phyloP scores from a whole-genome alignment of 2,329 filamentous ascomycete genomes.

The Sporothrix dimorphospora region DNA sequence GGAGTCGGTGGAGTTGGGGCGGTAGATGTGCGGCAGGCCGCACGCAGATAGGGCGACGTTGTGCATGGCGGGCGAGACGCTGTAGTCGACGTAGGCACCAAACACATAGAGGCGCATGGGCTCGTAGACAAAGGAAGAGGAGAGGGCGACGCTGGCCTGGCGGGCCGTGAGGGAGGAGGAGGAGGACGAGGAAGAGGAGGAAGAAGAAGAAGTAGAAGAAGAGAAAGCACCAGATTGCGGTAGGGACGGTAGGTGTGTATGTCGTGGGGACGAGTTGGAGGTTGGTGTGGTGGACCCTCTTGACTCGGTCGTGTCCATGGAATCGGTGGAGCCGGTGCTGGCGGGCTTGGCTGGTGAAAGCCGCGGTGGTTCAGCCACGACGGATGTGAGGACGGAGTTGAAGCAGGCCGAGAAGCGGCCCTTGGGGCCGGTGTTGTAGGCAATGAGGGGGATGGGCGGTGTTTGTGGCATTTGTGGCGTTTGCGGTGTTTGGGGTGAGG shows the following conservation, averaged over 20 bases:
- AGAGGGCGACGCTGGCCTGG: slow-evolving; percentile 63
- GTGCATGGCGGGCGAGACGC: slow-evolving; percentile 73
- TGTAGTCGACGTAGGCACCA: slow-evolving; percentile 68
- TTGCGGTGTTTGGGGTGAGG: slow-evolving; percentile 46
- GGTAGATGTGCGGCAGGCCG: slow-evolving; percentile 69
- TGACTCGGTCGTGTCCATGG: background rate
- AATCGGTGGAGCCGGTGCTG: background rate
- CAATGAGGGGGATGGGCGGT: slow-evolving; percentile 51
- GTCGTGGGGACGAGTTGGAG: background rate
- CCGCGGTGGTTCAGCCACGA: slow-evolving; percentile 45
- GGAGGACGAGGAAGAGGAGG: background rate
- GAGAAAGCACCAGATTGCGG: slow-evolving; percentile 33
- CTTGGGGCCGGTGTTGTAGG: slow-evolving; percentile 50
- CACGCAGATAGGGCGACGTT: slow-evolving; percentile 67
- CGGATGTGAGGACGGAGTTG: slow-evolving; percentile 56
- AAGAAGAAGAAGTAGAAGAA: slow-evolving; percentile 39
- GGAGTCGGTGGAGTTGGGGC: slow-evolving; percentile 61
- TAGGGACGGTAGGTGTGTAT: background rate
- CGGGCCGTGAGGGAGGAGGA: slow-evolving; percentile 54
- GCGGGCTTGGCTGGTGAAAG: slow-evolving; percentile 36
- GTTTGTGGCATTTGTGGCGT: background rate
- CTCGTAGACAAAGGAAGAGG: slow-evolving; percentile 63
- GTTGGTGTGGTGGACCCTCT: background rate
- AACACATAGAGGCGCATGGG: slow-evolving; percentile 70
- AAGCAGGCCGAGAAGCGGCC: slow-evolving; percentile 46